phyloP scores from a whole-genome alignment of 23 red algal genomes.

The Pyropia haitanensis region DNA sequence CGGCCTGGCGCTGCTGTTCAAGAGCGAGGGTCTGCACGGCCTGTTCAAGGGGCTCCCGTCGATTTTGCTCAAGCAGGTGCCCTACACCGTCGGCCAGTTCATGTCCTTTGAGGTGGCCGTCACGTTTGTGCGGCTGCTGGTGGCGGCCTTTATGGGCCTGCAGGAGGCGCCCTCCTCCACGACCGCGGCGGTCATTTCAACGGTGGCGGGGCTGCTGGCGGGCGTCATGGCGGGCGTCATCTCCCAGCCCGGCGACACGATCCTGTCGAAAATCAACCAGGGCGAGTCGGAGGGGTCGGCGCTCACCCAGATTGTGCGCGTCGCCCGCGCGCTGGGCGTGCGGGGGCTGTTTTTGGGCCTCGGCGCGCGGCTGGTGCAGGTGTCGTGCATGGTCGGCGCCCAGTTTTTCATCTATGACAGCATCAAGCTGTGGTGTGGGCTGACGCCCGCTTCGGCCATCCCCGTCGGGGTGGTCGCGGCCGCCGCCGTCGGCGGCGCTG shows the following conservation, averaged over 20 bases:
- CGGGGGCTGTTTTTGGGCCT: constrained; percentile 69
- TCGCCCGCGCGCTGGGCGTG: constrained; percentile 44
- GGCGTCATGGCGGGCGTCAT: constrained; percentile 65
- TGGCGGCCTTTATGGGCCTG: constrained; percentile 10
- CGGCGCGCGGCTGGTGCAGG: constrained; percentile 51
- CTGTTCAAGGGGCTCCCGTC: constrained; percentile 75
- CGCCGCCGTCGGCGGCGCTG: neutral
- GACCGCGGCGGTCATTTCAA: constrained; percentile 34
- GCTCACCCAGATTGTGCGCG: constrained; percentile 18
- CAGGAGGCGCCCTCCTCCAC: constrained; percentile 12
- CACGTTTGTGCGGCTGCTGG: constrained; percentile 21
- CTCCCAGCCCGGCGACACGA: constrained; percentile 88
- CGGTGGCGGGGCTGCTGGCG: constrained; percentile 54
- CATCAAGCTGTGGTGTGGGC: constrained; percentile 81
- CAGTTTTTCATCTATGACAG: constrained; percentile 91
- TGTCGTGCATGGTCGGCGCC: constrained; percentile 70
- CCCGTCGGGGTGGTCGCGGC: constrained; percentile 11
- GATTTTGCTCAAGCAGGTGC: constrained; percentile 81
- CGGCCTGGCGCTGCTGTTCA: constrained; percentile 50
- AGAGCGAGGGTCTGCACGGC: constrained; percentile 60
- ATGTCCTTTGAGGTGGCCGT: constrained; percentile 66
- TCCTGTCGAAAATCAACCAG: constrained; percentile 78
- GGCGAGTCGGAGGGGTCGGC: constrained; percentile 28
- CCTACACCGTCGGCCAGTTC: constrained; percentile 91
- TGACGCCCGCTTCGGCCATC: constrained; percentile 37